Base-by-base conservation (phyloP, 78 protist genomes). In the Creolimax fragrantissima region DNA sequence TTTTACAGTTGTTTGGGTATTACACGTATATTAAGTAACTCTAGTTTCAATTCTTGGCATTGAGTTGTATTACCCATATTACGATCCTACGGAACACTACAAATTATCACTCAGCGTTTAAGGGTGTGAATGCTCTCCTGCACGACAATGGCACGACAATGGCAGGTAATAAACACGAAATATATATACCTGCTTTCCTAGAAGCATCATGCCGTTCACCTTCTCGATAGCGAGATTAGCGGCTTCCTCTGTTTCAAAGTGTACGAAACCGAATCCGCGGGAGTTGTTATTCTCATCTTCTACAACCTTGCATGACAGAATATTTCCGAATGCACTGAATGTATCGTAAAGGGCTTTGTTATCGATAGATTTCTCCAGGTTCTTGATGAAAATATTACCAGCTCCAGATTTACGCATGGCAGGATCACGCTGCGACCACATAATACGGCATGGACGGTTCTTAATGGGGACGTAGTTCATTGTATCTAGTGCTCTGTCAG, bases 351-450 rank as follows among this genome's bases (percentile, higher is more conserved):
- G 44, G 43, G 24, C 93, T 83, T 96, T 94, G 94, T 95, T 93
- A 95, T 97, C 98, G 88, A 98, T 96, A 11, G 89, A 43, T 86
- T 83, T 85, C 89, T 94, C 98, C 44, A 99, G 94, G 96, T 97
- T 96, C 95, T 97, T 98, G 95, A 99, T 95, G 95, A 98, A 98
- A 85, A 99, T 90, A 97, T 99, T 99, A 84, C 99, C 99, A 44
- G 91, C 94, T 43, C 99, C 99, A 4, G 97, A 93, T 91, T 95
- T 93, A 88, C 99, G 97, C 36, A 93, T 88, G 89, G 97, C 36
- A 91, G 99, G 99, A 90, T 99, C 99, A 67, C 99, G 97, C 83
- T 96, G 97, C 67, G 95, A 92, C 99, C 98, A 98, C 99, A 98
- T 98, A 94, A 99, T 95, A 84, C 99, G 98, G 95, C 96, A 94